These are phyloP conservation scores for Globisporangium parvum DNA, from an alignment of 352 stramenopile genomes.

Conservation along the genomic window DNA sequence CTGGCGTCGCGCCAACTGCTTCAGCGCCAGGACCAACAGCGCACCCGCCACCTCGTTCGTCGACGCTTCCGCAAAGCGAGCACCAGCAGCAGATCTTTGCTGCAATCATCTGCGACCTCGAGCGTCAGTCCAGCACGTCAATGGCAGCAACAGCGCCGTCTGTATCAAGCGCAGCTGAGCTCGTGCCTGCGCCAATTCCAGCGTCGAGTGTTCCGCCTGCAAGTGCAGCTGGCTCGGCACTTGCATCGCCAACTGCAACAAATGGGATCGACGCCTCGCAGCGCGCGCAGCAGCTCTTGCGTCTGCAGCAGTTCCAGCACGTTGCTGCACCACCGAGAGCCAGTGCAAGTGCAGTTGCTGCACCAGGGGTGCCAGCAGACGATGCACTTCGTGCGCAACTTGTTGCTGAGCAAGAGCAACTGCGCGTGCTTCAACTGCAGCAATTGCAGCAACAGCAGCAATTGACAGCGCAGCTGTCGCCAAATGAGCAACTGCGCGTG, in stretches of 20 bases:
- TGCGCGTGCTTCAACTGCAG: slow-evolving; percentile 25
- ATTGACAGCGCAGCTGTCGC: slow-evolving; percentile 1
- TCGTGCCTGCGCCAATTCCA: neutral
- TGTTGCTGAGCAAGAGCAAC: slow-evolving; percentile 38
- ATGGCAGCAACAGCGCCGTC: neutral
- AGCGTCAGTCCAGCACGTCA: slow-evolving; percentile 21
- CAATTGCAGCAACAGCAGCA: slow-evolving; percentile 28
- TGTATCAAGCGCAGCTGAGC: neutral
- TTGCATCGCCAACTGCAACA: too few relatives aligned
- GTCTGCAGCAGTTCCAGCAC: slow-evolving; percentile 45
- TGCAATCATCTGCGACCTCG: slow-evolving; percentile 37
- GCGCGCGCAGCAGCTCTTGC: slow-evolving; percentile 39
- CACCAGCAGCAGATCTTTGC: slow-evolving; percentile 27
- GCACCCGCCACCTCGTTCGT: neutral
- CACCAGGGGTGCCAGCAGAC: slow-evolving; percentile 16
- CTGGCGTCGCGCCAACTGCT: neutral
- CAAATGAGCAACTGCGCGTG: slow-evolving; percentile 26
- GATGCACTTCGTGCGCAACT: slow-evolving; percentile 39
- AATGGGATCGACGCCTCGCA: slow-evolving; percentile 32
- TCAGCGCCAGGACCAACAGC: neutral
- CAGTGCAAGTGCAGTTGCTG: slow-evolving; percentile 3
- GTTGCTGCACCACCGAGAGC: neutral
- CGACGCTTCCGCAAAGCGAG: neutral
- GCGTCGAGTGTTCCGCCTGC: neutral
- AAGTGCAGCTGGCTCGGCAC: too few relatives aligned